Base-by-base conservation (phyloP, 192 early-diverging fungal genomes). In the Coemansia sp. region DNA sequence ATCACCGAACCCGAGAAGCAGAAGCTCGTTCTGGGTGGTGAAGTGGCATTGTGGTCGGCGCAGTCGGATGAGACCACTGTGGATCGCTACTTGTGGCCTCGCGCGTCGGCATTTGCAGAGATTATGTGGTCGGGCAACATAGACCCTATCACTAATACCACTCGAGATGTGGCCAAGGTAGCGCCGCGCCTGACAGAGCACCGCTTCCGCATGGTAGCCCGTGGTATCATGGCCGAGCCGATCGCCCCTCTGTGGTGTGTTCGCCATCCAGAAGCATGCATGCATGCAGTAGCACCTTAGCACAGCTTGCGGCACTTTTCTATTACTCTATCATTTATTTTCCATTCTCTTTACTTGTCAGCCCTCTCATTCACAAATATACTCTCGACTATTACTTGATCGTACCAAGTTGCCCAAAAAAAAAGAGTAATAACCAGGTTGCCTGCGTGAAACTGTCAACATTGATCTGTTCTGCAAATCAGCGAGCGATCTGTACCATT, bases 191-290 rank as follows among this genome's bases (percentile, higher is more conserved):
- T 94, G 72, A 87, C 87, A 24, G 89, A 92, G 65, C 87, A 88
- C 61, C 82, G 91, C 20, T 92, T 90, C 85, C 79, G 91, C 58
- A 81, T 92, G 76, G 82, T 92, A 15, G 73, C 79, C 12, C 83
- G 90, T 55, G 90, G 89, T 1, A 90, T 90, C 65, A 74, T 73
- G 65, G 89, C 91, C 3, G 87, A 89, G 50, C 87, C 90, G 22
- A 64, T 92, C 20, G 90, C 92, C 68, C 92, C 88, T 1, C 76
- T 91, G 47, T 91, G 89, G 89, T 91, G 88, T 66, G 86, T 87
- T 18, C 84, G 83, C 62, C 69, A 90, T 49, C 87, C 87, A 10
- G 84, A 81, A 49, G 55, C 70, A 9, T 82, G 79, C 38, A 31
- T 70, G 39, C 80, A 69, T 46, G 76, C 76, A 24, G 38, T 58